A percentile compares a stretch with the other conserved stretches of the same genome.
Evolutionary conservation across 208 protist species (phyloP).

Genomic region (Endotrypanum monterogeii): DNA sequence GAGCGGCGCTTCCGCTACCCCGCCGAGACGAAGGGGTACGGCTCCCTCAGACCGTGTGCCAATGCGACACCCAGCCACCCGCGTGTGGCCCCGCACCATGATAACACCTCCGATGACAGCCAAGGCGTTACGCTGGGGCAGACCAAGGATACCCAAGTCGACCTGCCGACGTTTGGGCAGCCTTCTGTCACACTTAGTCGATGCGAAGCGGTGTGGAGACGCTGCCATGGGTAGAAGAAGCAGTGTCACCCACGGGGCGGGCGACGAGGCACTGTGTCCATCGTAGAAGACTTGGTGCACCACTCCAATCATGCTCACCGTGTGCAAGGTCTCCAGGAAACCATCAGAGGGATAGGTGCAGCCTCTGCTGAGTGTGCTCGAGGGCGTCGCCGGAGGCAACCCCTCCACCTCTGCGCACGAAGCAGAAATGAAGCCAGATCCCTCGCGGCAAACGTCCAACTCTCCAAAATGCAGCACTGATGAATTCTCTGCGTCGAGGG

Average conservation of each 20-base stretch:
- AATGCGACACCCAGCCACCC: slow-evolving; percentile 8
- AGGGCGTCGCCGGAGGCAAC: slow-evolving; percentile 3
- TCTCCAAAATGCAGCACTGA: background rate
- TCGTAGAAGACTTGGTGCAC: slow-evolving; percentile 50
- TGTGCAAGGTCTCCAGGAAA: slow-evolving; percentile 17
- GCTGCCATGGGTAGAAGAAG: slow-evolving; percentile 10
- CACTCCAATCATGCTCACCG: slow-evolving; percentile 31
- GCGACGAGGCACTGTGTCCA: slow-evolving; percentile 9
- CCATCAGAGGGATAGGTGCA: slow-evolving; percentile 20
- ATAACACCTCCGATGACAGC: slow-evolving; percentile 36
- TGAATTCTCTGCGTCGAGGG: background rate
- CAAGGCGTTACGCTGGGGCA: background rate
- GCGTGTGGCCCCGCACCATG: slow-evolving; percentile 26
- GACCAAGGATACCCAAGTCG: slow-evolving; percentile 7
- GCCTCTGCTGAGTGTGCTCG: background rate
- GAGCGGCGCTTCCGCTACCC: slow-evolving; percentile 3
- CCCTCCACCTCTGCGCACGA: background rate
- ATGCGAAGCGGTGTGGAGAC: background rate
- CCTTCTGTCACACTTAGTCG: background rate
- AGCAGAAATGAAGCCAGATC: background rate
- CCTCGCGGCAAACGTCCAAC: background rate
- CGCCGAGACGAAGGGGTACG: background rate
- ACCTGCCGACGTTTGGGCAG: slow-evolving; percentile 8
- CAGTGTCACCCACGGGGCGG: slow-evolving; percentile 41
- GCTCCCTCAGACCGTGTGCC: background rate